These are phyloP conservation scores for Aspergillus sp. DNA, from an alignment of 2,329 filamentous ascomycete species.

Conservation along the genomic window DNA sequence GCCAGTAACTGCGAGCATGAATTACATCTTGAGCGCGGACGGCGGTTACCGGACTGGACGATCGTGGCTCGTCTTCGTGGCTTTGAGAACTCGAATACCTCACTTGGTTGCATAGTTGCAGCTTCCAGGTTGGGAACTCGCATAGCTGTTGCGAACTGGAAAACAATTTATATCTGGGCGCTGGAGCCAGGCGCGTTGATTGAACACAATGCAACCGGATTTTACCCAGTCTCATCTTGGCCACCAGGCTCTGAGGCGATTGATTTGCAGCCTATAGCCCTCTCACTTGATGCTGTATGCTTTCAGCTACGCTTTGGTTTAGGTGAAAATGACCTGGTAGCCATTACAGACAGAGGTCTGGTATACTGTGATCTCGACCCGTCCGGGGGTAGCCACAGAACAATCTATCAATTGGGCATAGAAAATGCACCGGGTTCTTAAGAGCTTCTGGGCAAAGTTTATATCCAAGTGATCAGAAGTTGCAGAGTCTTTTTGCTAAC, in stretches of 20 bases:
- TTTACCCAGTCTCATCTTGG: slow-evolving; percentile 36
- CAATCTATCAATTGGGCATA: slow-evolving; percentile 11
- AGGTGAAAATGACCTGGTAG: slow-evolving; percentile 42
- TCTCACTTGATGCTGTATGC: slow-evolving; percentile 42
- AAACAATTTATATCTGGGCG: slow-evolving; percentile 44
- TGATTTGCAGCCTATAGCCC: slow-evolving; percentile 36
- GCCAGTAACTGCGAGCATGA: slow-evolving; percentile 35
- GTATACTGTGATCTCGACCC: slow-evolving; percentile 42
- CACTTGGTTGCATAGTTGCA: slow-evolving; percentile 42
- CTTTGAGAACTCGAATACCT: slow-evolving; percentile 37
- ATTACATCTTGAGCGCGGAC: slow-evolving; percentile 43
- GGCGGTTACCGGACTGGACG: slow-evolving; percentile 40
- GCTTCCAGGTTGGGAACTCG: slow-evolving; percentile 39
- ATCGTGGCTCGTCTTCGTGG: slow-evolving; percentile 41
- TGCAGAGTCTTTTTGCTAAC: too few relatives aligned
- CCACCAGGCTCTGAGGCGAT: slow-evolving; percentile 24
- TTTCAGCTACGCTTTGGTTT: slow-evolving; percentile 39
- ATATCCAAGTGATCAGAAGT: neutral
- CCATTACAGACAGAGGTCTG: slow-evolving; percentile 46
- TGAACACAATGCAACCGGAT: slow-evolving; percentile 30
- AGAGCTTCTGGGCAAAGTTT: neutral
- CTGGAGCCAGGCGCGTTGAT: slow-evolving; percentile 42
- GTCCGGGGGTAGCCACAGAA: slow-evolving; percentile 28
- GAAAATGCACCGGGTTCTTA: neutral
- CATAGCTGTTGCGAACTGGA: slow-evolving; percentile 47